phyloP scores from a whole-genome alignment of 345 rosid genomes.

The Sapria himalayana region DNA sequence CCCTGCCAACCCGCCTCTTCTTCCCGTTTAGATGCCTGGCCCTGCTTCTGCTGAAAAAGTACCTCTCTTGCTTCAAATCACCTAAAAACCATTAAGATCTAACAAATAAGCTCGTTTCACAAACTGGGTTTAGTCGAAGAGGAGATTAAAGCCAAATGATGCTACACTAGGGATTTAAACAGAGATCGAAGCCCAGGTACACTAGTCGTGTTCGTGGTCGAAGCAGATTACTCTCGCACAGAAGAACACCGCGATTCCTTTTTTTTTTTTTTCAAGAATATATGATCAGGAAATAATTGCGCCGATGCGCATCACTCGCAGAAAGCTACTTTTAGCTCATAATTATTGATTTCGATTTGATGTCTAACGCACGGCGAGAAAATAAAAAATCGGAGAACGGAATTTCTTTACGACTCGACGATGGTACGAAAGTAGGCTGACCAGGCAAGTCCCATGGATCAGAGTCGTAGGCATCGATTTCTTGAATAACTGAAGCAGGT shows the following conservation, averaged over 20 bases:
- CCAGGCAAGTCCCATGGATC: slow-evolving; percentile 99
- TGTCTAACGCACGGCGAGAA: too few species aligned
- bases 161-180: too few species aligned
- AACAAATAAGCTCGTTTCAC: too few species aligned
- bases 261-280: not conserved
- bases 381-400: too few species aligned
- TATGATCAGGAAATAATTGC: not conserved
- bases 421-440: slow-evolving; percentile 9
- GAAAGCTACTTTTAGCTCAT: not conserved
- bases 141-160: too few species aligned
- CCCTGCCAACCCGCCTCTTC: slow-evolving; percentile 67
- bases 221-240: too few species aligned
- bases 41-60: slow-evolving; percentile 79
- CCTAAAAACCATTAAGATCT: slow-evolving; percentile 17
- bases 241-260: too few species aligned
- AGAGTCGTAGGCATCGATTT: slow-evolving; percentile 70
- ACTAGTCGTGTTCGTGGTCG: too few species aligned
- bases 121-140: too few species aligned
- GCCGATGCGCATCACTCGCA: not conserved
- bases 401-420: too few species aligned
- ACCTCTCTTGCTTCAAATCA: slow-evolving; percentile 73
- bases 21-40: slow-evolving; percentile 89
- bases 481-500: slow-evolving; percentile 75
- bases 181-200: too few species aligned
- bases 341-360: not conserved